A percentile compares a stretch with the other conserved stretches of the same genome.
phyloP scores from a whole-genome alignment of 306 rosid species.

The Alnus glutinosa region DNA sequence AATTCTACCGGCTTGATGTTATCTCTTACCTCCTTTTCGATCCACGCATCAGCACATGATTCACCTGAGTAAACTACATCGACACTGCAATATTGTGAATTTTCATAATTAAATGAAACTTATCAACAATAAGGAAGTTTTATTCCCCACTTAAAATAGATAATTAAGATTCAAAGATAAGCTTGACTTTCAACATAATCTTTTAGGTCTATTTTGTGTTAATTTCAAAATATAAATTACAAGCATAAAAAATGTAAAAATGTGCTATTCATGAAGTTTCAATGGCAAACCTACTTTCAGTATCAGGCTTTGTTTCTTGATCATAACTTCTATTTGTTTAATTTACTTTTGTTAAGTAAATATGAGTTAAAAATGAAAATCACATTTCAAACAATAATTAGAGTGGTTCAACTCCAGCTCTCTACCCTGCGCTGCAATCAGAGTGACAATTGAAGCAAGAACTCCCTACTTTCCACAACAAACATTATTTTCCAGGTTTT shows the following conservation, averaged over 20 bases:
- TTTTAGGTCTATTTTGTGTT: no score
- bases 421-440: no score
- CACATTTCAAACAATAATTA: not conserved
- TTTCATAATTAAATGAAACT: constrained; percentile 24
- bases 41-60: constrained; percentile 94
- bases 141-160: not conserved
- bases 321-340: no score
- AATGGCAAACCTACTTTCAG: not conserved
- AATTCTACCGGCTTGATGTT: constrained; percentile 21
- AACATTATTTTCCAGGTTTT: no score
- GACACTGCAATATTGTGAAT: constrained; percentile 59
- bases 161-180: not conserved
- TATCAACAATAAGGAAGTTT: not conserved
- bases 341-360: no score
- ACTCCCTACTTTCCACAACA: not conserved
- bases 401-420: not conserved
- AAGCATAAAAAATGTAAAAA: not conserved
- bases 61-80: constrained; percentile 74
- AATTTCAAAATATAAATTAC: no score
- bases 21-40: constrained; percentile 84
- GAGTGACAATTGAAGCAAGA: not conserved
- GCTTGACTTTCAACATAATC: not conserved
- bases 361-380: not conserved
- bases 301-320: not conserved
- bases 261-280: no score